Conservation (phyloP, 2,329 filamentous ascomycete genomes). For the Diaporthe citrichinensis region DNA sequence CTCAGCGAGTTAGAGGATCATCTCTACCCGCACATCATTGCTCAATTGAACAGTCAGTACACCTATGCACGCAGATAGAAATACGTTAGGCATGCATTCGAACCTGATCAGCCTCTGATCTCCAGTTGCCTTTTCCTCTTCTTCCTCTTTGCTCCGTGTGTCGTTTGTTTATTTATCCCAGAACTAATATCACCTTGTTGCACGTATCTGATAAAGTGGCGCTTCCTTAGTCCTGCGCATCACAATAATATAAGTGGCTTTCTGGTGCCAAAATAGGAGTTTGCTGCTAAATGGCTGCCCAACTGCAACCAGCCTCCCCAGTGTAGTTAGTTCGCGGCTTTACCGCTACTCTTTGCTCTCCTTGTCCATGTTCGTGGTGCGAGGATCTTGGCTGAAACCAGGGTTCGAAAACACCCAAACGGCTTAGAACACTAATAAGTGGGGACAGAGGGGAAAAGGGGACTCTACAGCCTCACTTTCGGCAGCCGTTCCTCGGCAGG, state of each 20-base stretch:
- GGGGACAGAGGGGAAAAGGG: neutral
- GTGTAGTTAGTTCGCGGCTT: neutral
- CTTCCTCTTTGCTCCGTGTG: neutral
- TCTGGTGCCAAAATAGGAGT: neutral
- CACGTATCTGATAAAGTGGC: neutral
- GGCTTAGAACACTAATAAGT: neutral
- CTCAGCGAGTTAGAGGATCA: neutral
- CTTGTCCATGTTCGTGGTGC: constrained; percentile 9
- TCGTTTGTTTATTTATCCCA: neutral
- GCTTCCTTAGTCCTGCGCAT: neutral
- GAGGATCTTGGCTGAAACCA: constrained; percentile 24
- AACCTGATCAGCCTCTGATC: neutral
- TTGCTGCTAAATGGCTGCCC: neutral
- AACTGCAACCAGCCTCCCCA: constrained; percentile 14
- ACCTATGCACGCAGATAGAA: neutral
- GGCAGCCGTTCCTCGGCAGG: neutral
- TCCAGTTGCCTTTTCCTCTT: too few species aligned
- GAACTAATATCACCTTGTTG: neutral
- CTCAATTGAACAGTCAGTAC: neutral
- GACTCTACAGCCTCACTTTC: constrained; percentile 9
- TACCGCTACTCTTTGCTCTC: neutral
- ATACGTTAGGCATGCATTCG: neutral
- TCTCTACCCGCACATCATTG: neutral
- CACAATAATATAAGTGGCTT: neutral
- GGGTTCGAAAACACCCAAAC: neutral